Evolutionary conservation across 768 basidiomycete genomes (phyloP).

Genomic region (Epithele typhae): DNA sequence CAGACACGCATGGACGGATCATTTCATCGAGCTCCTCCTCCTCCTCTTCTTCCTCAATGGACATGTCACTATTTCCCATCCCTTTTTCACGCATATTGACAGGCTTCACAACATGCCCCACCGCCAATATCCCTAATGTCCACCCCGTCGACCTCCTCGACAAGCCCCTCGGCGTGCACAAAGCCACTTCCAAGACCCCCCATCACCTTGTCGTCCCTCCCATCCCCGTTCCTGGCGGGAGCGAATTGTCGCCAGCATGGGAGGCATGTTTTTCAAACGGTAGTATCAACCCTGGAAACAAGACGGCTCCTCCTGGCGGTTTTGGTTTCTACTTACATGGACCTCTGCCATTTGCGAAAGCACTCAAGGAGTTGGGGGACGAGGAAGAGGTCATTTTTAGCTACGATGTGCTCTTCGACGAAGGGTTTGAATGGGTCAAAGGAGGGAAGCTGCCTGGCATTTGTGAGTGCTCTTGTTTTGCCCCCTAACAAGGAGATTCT

Average conservation of each 20-base stretch:
- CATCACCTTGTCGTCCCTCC: conserved; percentile 29
- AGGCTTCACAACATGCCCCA: not conserved
- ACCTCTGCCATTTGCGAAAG: conserved; percentile 37
- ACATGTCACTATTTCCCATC: no score
- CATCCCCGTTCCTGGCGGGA: conserved; percentile 13
- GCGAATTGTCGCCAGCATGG: conserved; percentile 38
- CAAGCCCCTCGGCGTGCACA: conserved; percentile 45
- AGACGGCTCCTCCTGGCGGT: conserved; percentile 48
- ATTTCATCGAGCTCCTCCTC: no score
- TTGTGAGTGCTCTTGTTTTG: conserved; percentile 39
- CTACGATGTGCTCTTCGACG: conserved; percentile 63
- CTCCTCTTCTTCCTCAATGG: no score
- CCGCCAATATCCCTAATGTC: not conserved
- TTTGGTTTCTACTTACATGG: conserved; percentile 70
- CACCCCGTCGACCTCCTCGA: conserved; percentile 31
- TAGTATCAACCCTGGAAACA: conserved; percentile 50
- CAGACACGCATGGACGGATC: no score
- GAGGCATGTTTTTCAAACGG: conserved; percentile 59
- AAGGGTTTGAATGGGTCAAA: conserved; percentile 63
- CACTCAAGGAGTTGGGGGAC: conserved; percentile 22
- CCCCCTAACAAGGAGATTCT: not conserved
- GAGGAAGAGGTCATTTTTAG: conserved; percentile 49
- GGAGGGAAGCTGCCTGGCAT: conserved; percentile 77
- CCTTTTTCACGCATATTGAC: not conserved
- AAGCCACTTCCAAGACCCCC: conserved; percentile 34